Evolutionary conservation across 768 basidiomycete genomes (phyloP).

Genomic region (Hysterangium stoloniferum): DNA sequence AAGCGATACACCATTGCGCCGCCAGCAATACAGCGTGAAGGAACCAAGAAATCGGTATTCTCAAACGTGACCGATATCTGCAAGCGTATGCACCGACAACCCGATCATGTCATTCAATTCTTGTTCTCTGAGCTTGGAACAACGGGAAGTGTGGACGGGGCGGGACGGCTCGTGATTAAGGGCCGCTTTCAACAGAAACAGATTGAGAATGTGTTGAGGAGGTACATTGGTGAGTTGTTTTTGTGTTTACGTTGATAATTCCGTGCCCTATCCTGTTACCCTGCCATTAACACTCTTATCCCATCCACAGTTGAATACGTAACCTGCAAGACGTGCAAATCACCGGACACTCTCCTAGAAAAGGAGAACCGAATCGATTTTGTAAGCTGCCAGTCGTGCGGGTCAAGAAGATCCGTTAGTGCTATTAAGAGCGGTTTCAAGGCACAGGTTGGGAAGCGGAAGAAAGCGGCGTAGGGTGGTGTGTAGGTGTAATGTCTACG

Average conservation of each 20-base stretch:
- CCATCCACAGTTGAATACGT: conserved; percentile 80
- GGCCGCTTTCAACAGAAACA: conserved; percentile 98
- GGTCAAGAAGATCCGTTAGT: conserved; percentile 84
- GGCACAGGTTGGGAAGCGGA: conserved; percentile 86
- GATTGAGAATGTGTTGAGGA: conserved; percentile 91
- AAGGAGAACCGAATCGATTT: conserved; percentile 99
- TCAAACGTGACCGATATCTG: conserved; percentile 97
- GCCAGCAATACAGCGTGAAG: conserved; percentile 89
- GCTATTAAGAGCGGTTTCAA: conserved; percentile 99
- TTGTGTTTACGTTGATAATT: too few species aligned
- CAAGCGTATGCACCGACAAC: conserved; percentile 95
- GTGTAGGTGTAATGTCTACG: not conserved
- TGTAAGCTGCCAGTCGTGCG: conserved; percentile 89
- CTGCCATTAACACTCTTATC: not conserved
- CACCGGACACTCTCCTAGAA: conserved; percentile 89
- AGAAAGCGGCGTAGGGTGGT: conserved; percentile 5
- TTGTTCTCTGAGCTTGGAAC: conserved; percentile 98
- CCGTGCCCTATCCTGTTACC: not conserved
- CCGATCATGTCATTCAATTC: conserved; percentile 96
- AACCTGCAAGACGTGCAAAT: conserved; percentile 99
- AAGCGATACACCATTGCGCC: conserved; percentile 98
- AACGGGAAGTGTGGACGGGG: conserved; percentile 89
- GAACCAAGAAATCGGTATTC: conserved; percentile 96
- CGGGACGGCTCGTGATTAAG: conserved; percentile 89
- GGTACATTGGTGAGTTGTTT: conserved; percentile 81